A percentile compares a stretch with the other conserved stretches of the same genome.
Evolutionary conservation across 2,329 filamentous ascomycete genomes (phyloP).

Genomic region (Diplocarpon rosae): DNA sequence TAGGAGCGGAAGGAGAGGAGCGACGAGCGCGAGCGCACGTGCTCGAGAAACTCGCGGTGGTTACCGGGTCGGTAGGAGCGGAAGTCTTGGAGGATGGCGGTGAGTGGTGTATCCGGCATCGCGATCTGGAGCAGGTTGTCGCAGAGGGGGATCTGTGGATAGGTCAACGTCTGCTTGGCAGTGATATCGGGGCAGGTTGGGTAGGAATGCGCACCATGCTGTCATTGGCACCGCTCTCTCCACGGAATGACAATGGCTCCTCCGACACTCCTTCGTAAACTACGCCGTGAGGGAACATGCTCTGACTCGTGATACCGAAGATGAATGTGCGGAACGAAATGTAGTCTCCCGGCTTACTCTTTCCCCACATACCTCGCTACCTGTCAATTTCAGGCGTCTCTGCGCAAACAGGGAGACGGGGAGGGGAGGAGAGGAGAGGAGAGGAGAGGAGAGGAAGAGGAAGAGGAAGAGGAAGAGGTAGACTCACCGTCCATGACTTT

Average conservation of each 20-base stretch:
- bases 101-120: constrained; percentile 85
- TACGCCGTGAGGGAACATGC: constrained; percentile 89
- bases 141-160: constrained; percentile 59
- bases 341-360: constrained; percentile 75
- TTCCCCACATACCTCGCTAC: constrained; percentile 67
- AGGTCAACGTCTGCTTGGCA: neutral
- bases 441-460: too few relatives aligned
- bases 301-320: constrained; percentile 86
- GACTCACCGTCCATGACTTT: constrained; percentile 61
- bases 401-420: too few relatives aligned
- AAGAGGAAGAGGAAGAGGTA: too few relatives aligned
- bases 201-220: constrained; percentile 50
- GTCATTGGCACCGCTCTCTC: constrained; percentile 90
- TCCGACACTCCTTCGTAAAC: constrained; percentile 76
- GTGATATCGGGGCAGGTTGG: neutral
- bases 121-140: constrained; percentile 78
- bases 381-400: constrained; percentile 24
- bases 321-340: constrained; percentile 92
- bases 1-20: constrained; percentile 46
- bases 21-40: constrained; percentile 44
- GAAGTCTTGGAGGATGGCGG: constrained; percentile 80
- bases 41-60: constrained; percentile 73
- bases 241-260: constrained; percentile 70
- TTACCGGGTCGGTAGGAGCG: constrained; percentile 80
- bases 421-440: too few relatives aligned